Conservation (phyloP, 768 basidiomycete species). For the Leccinum uliginosum region DNA sequence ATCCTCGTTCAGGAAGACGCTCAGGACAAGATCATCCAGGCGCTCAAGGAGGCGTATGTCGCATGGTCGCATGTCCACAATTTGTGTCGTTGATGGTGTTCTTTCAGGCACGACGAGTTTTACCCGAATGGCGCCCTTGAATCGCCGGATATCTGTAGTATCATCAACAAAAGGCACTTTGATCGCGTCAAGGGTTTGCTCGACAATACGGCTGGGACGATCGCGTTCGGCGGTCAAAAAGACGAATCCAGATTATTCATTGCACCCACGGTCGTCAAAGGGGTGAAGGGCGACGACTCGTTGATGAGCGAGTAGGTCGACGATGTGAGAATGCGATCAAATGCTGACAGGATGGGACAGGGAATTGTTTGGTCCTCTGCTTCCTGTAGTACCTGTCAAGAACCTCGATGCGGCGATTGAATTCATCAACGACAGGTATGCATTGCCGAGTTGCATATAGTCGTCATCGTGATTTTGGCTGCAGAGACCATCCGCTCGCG, state of each 20-base stretch:
- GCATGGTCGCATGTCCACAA: neutral
- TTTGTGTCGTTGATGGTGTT: neutral
- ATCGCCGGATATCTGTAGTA: slow-evolving; percentile 44
- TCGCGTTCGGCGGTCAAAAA: slow-evolving; percentile 61
- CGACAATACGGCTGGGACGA: slow-evolving; percentile 60
- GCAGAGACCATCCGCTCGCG: slow-evolving; percentile 69
- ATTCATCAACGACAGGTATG: slow-evolving; percentile 58
- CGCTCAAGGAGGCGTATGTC: slow-evolving; percentile 40
- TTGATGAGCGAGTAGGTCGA: slow-evolving; percentile 71
- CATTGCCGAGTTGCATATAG: neutral
- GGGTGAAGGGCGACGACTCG: slow-evolving; percentile 60
- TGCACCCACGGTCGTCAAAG: slow-evolving; percentile 67
- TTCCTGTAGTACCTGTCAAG: slow-evolving; percentile 71
- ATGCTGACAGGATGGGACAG: slow-evolving; percentile 32
- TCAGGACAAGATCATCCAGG: slow-evolving; percentile 38
- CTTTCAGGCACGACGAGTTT: slow-evolving; percentile 24
- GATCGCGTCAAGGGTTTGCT: slow-evolving; percentile 56
- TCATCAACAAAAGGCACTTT: slow-evolving; percentile 52
- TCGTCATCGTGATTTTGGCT: neutral
- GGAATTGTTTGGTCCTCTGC: slow-evolving; percentile 81
- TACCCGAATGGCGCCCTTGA: slow-evolving; percentile 42
- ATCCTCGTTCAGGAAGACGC: slow-evolving; percentile 40
- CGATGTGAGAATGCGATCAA: neutral
- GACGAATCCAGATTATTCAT: slow-evolving; percentile 59
- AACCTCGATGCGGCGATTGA: slow-evolving; percentile 66